These are phyloP conservation scores for Pulveroboletus sp. DNA, from an alignment of 768 basidiomycete genomes.

Conservation along the genomic window DNA sequence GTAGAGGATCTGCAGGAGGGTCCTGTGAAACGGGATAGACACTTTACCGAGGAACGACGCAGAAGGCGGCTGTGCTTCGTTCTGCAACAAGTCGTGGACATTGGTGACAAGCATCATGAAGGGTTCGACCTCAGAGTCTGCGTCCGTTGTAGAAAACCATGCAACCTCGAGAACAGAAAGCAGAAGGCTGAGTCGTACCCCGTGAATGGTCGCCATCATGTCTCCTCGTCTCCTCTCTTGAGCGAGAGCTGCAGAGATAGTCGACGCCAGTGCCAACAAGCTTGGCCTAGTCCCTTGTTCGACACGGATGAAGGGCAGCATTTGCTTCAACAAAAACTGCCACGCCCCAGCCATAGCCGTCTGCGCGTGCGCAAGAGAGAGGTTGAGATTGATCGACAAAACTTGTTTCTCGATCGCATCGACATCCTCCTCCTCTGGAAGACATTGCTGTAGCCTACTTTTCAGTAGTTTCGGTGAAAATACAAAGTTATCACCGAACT, in stretches of 20 bases:
- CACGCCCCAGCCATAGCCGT: slow-evolving; percentile 71
- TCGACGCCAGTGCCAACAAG: slow-evolving; percentile 53
- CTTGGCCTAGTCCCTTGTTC: slow-evolving; percentile 52
- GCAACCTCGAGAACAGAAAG: slow-evolving; percentile 74
- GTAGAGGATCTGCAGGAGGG: slow-evolving; percentile 74
- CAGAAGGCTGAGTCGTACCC: slow-evolving; percentile 66
- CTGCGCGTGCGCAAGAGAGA: slow-evolving; percentile 80
- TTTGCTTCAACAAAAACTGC: slow-evolving; percentile 64
- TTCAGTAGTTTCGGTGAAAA: slow-evolving; percentile 62
- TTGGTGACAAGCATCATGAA: slow-evolving; percentile 61
- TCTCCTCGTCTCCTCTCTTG: slow-evolving; percentile 70
- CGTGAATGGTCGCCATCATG: slow-evolving; percentile 81
- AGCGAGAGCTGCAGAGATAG: slow-evolving; percentile 63
- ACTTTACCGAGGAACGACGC: slow-evolving; percentile 64
- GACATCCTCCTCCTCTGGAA: slow-evolving; percentile 33
- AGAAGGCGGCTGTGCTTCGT: slow-evolving; percentile 68
- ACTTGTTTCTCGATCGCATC: slow-evolving; percentile 55
- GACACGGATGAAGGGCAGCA: slow-evolving; percentile 58
- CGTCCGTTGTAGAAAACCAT: slow-evolving; percentile 64
- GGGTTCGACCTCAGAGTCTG: slow-evolving; percentile 47
- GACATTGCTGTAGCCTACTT: slow-evolving; percentile 48
- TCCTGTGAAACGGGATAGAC: slow-evolving; percentile 70
- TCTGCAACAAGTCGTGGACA: slow-evolving; percentile 61
- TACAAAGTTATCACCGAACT: slow-evolving; percentile 75
- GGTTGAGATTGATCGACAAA: slow-evolving; percentile 77